These are phyloP conservation scores for Phalaenopsis equestris DNA, from an alignment of 106 monocot genomes.

Conservation along the genomic window DNA sequence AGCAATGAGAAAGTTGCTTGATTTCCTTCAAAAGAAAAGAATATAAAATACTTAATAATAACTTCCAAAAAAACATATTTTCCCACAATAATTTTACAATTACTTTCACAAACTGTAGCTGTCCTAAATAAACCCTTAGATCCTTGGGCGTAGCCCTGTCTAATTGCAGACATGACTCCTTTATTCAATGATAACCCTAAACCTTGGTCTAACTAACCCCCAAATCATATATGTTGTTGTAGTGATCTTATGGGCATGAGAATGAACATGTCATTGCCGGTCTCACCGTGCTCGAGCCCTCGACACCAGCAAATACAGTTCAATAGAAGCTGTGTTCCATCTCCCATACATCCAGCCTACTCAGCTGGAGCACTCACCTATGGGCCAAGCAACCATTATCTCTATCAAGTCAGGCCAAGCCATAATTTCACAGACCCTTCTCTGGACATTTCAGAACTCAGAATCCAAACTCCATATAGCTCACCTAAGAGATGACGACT, in stretches of 20 bases:
- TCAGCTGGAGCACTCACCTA: constrained; percentile 30
- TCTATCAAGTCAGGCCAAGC: constrained; percentile 18
- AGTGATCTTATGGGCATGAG: constrained; percentile 31
- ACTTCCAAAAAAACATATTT: too few relatives aligned
- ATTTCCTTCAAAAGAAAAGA: too few relatives aligned
- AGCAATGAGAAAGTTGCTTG: too few relatives aligned
- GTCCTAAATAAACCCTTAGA: too few relatives aligned
- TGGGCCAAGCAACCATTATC: constrained; percentile 26
- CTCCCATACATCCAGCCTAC: constrained; percentile 57
- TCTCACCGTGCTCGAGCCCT: constrained; percentile 82
- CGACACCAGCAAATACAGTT: constrained; percentile 37
- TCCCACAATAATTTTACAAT: too few relatives aligned
- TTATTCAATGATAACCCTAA: not conserved
- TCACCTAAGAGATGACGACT: constrained; percentile 39
- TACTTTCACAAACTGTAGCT: too few relatives aligned
- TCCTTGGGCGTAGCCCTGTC: too few relatives aligned
- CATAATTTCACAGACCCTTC: constrained; percentile 25
- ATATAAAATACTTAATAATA: too few relatives aligned
- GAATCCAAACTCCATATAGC: constrained; percentile 22
- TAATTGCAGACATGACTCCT: not conserved
- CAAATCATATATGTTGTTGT: not conserved
- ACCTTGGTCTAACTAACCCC: not conserved
- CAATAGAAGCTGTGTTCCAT: constrained; percentile 58
- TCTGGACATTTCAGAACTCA: constrained; percentile 28
- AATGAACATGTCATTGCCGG: constrained; percentile 71